Evolutionary conservation across 1,284 basidiomycete genomes (phyloP).

Genomic region (Tilletia setariae): DNA sequence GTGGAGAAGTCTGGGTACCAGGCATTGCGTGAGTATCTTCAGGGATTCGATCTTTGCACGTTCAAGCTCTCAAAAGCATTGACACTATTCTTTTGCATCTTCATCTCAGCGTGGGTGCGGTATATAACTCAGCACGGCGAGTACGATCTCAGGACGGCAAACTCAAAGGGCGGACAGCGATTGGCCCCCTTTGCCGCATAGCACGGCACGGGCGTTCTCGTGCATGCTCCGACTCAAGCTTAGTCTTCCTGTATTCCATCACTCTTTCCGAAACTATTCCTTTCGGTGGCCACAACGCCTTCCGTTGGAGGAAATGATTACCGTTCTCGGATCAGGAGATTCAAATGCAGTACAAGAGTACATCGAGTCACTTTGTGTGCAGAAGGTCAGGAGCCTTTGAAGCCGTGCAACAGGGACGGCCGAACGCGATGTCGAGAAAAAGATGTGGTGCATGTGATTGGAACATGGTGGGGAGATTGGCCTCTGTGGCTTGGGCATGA

Average conservation of each 20-base stretch:
- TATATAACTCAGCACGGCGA: conserved; percentile 96
- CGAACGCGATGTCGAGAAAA: too few species aligned
- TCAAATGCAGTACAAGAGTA: too few species aligned
- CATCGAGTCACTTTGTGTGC: too few species aligned
- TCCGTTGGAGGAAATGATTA: too few species aligned
- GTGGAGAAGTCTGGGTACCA: conserved; percentile 93
- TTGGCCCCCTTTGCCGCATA: not conserved
- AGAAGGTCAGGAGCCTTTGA: too few species aligned
- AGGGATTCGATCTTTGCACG: not conserved
- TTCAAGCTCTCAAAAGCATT: not conserved
- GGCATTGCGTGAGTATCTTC: conserved; percentile 64
- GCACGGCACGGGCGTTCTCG: not conserved
- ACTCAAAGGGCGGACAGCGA: conserved; percentile 34
- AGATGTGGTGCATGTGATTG: too few species aligned
- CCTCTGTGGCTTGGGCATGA: too few species aligned
- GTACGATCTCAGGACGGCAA: conserved; percentile 66
- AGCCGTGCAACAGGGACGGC: too few species aligned
- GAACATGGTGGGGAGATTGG: too few species aligned
- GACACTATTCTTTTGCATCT: not conserved
- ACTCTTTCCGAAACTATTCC: not conserved
- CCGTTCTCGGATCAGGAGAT: too few species aligned
- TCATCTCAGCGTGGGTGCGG: conserved; percentile 46
- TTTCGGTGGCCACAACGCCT: not conserved
- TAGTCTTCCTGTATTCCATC: not conserved
- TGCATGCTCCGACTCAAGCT: not conserved